phyloP scores from a whole-genome alignment of 495 filamentous ascomycete species.

The Xylona heveae region DNA sequence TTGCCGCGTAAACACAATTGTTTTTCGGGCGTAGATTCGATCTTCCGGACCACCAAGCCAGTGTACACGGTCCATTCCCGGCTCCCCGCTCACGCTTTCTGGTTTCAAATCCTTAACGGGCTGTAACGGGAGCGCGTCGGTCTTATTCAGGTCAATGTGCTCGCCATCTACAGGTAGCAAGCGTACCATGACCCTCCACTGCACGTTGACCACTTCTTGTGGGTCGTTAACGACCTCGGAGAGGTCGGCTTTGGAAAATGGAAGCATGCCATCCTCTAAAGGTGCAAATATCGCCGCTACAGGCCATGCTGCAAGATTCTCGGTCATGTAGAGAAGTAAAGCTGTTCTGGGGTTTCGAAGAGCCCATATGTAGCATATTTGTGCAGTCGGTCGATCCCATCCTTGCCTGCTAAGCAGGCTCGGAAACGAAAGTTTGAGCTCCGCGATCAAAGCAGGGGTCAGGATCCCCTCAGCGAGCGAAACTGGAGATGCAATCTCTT shows the following conservation, averaged over 20 bases:
- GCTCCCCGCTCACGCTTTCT: background rate
- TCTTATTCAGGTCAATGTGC: background rate
- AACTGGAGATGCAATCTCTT: slow-evolving; percentile 1
- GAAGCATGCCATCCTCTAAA: slow-evolving; percentile 1
- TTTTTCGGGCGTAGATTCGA: slow-evolving; percentile 2
- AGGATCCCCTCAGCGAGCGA: background rate
- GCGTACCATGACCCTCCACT: slow-evolving; percentile 2
- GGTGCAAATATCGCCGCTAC: slow-evolving; percentile 3
- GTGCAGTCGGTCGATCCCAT: slow-evolving; percentile 3
- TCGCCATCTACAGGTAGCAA: no score
- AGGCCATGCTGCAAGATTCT: slow-evolving; percentile 2
- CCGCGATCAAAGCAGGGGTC: slow-evolving; percentile 2
- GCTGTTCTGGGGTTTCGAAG: slow-evolving; percentile 3
- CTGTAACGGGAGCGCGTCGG: background rate
- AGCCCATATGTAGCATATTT: slow-evolving; percentile 5
- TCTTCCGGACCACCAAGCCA: no score
- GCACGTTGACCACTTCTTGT: slow-evolving; percentile 1
- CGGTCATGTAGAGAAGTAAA: slow-evolving; percentile 3
- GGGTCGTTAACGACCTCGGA: background rate
- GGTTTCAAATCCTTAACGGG: background rate
- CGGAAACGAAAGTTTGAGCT: slow-evolving; percentile 2
- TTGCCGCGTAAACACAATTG: slow-evolving; percentile 1
- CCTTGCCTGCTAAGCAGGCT: slow-evolving; percentile 1
- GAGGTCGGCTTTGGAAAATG: background rate
- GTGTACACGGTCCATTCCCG: background rate